Conservation (phyloP, 495 filamentous ascomycete genomes). For the Penicillium cosmopolitanum region DNA sequence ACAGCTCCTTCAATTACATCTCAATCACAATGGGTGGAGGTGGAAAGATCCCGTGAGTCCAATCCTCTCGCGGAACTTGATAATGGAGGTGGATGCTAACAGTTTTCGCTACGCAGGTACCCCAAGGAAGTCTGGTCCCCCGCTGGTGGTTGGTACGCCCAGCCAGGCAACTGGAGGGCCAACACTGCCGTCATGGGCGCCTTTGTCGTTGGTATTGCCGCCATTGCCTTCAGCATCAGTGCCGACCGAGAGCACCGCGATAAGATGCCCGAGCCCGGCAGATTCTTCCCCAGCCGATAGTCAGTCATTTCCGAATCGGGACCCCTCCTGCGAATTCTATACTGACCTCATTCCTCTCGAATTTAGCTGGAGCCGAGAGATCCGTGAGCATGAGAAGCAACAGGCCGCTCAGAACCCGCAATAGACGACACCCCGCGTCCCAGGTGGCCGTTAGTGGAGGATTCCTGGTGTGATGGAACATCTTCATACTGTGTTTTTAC, state of each 20-base stretch:
- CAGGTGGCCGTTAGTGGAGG: slow-evolving; percentile 24
- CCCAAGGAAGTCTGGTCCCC: slow-evolving; percentile 99
- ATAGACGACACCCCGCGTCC: slow-evolving; percentile 31
- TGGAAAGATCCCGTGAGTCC: slow-evolving; percentile 84
- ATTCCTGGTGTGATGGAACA: slow-evolving; percentile 34
- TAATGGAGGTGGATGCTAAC: slow-evolving; percentile 25
- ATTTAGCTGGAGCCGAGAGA: slow-evolving; percentile 86
- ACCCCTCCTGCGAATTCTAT: slow-evolving; percentile 8
- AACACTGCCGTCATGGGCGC: slow-evolving; percentile 86
- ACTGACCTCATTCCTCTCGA: slow-evolving; percentile 22
- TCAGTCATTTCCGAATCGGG: slow-evolving; percentile 51
- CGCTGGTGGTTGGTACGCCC: slow-evolving; percentile 94
- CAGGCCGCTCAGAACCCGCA: slow-evolving; percentile 60
- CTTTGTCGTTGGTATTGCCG: slow-evolving; percentile 74
- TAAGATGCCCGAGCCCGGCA: slow-evolving; percentile 81
- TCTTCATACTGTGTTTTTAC: slow-evolving; percentile 42
- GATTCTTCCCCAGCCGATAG: slow-evolving; percentile 97
- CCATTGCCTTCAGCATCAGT: slow-evolving; percentile 75
- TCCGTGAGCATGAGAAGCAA: slow-evolving; percentile 80
- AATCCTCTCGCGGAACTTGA: not conserved
- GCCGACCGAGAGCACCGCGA: slow-evolving; percentile 79
- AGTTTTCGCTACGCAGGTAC: slow-evolving; percentile 61
- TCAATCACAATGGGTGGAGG: slow-evolving; percentile 60
- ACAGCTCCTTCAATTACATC: slow-evolving; percentile 32
- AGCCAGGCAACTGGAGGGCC: slow-evolving; percentile 89